phyloP scores from a whole-genome alignment of 1,284 basidiomycete species.

The Phellopilus nigrolimitatus region DNA sequence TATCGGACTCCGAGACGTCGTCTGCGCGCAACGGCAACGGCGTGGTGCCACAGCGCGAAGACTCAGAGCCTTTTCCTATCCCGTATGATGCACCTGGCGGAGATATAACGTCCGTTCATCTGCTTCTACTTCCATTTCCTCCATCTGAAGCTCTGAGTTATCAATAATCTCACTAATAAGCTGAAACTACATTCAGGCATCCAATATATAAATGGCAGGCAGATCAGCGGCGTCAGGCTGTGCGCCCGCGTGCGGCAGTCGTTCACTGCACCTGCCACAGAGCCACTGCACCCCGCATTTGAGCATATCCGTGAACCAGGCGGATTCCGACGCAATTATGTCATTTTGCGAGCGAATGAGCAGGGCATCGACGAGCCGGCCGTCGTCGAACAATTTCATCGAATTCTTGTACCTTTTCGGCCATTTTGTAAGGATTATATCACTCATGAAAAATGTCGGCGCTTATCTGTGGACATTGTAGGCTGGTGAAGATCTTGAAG shows the following conservation, averaged over 20 bases:
- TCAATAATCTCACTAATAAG: no score
- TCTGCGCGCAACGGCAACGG: constrained; percentile 29
- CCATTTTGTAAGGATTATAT: constrained; percentile 73
- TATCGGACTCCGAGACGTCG: constrained; percentile 30
- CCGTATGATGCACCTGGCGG: constrained; percentile 81
- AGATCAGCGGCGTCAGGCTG: constrained; percentile 56
- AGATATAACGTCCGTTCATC: constrained; percentile 77
- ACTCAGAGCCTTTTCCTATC: constrained; percentile 73
- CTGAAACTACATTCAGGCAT: constrained; percentile 48
- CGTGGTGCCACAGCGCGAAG: constrained; percentile 32
- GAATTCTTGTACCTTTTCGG: constrained; percentile 92
- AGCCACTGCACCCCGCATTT: constrained; percentile 52
- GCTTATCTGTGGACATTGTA: constrained; percentile 28
- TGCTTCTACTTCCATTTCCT: constrained; percentile 14
- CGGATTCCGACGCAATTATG: constrained; percentile 87
- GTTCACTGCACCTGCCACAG: constrained; percentile 53
- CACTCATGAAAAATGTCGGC: background rate
- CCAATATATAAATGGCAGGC: constrained; percentile 92
- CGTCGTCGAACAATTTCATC: constrained; percentile 80
- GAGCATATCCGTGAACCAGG: constrained; percentile 92
- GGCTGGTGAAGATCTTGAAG: constrained; percentile 94
- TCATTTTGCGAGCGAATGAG: constrained; percentile 65
- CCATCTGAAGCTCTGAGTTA: constrained; percentile 21
- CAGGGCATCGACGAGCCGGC: constrained; percentile 60
- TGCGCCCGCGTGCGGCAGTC: constrained; percentile 67